A percentile compares a stretch with the other conserved stretches of the same genome.
Evolutionary conservation across 768 basidiomycete species (phyloP).

Genomic region (Phallus indusiatus): DNA sequence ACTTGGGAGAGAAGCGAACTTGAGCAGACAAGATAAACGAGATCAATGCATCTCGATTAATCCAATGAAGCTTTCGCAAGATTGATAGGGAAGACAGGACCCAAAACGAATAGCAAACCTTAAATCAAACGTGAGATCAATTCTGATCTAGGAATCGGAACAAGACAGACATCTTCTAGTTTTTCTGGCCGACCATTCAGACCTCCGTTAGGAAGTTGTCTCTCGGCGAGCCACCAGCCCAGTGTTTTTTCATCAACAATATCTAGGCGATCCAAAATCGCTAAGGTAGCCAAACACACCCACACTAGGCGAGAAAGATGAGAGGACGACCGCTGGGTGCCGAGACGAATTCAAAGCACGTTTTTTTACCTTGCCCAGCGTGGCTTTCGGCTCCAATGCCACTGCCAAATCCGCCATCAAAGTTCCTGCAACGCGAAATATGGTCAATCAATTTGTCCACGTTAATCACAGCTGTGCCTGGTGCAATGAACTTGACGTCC

Average conservation of each 20-base stretch:
- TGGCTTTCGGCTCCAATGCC: conserved; percentile 86
- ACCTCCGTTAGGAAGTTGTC: conserved; percentile 89
- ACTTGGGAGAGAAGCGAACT: conserved; percentile 32
- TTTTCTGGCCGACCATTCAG: conserved; percentile 98
- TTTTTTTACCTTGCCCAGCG: conserved; percentile 66
- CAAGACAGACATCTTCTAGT: conserved; percentile 73
- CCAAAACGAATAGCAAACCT: conserved; percentile 99
- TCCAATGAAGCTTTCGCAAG: conserved; percentile 75
- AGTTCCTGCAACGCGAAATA: conserved; percentile 74
- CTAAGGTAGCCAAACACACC: conserved; percentile 79
- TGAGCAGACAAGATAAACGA: conserved; percentile 85
- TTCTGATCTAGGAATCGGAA: neutral
- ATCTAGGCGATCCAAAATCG: conserved; percentile 79
- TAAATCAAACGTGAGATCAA: neutral
- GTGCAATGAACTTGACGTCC: conserved; percentile 29
- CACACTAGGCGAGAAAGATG: conserved; percentile 50
- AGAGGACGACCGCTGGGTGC: too few relatives aligned
- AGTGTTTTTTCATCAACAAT: conserved; percentile 70
- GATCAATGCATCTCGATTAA: conserved; percentile 69
- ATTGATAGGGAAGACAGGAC: conserved; percentile 85
- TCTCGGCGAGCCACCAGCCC: conserved; percentile 89
- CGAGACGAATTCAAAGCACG: neutral
- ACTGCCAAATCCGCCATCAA: conserved; percentile 91
- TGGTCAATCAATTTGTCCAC: conserved; percentile 58
- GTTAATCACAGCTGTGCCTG: conserved; percentile 1